These are phyloP conservation scores for Hypoxylon sp. DNA, from an alignment of 2,329 filamentous ascomycete genomes.

Conservation along the genomic window DNA sequence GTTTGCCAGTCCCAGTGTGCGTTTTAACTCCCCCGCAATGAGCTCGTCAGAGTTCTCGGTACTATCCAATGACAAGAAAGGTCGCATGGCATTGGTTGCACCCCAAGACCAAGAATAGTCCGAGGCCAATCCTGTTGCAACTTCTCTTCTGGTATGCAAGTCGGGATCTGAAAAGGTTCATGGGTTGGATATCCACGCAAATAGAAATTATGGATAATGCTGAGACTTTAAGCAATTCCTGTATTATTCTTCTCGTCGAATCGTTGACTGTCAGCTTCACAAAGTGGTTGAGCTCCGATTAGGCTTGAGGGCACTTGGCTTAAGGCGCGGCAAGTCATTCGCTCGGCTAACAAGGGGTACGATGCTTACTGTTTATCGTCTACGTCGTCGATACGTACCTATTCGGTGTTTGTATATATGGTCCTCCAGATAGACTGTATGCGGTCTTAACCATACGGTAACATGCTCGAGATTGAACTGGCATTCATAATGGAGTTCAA, in stretches of 20 bases:
- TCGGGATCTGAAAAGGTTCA: conserved; percentile 22
- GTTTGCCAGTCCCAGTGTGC: conserved; percentile 3
- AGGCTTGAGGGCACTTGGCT: conserved; percentile 7
- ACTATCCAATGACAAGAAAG: conserved; percentile 21
- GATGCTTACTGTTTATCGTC: not conserved
- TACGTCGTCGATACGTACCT: conserved; percentile 2
- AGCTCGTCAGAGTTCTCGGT: conserved; percentile 28
- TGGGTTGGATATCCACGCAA: conserved; percentile 24
- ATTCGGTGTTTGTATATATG: conserved; percentile 2
- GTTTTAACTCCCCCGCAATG: conserved; percentile 26
- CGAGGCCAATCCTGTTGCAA: conserved; percentile 32
- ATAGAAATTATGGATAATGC: conserved; percentile 18
- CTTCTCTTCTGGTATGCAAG: conserved; percentile 32
- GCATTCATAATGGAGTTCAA: conserved; percentile 13
- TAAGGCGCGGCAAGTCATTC: not conserved
- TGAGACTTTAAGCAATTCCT: conserved; percentile 17
- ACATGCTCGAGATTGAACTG: conserved; percentile 16
- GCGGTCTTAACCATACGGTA: conserved; percentile 10
- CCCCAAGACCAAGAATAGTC: conserved; percentile 20
- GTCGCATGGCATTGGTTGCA: conserved; percentile 33
- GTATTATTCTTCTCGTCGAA: conserved; percentile 22
- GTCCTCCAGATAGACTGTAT: conserved; percentile 11
- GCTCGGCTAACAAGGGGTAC: not conserved
- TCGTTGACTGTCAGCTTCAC: conserved; percentile 25
- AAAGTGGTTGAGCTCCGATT: not conserved